phyloP scores from a whole-genome alignment of 139 green algal genomes.

The Microglena sp. region DNA sequence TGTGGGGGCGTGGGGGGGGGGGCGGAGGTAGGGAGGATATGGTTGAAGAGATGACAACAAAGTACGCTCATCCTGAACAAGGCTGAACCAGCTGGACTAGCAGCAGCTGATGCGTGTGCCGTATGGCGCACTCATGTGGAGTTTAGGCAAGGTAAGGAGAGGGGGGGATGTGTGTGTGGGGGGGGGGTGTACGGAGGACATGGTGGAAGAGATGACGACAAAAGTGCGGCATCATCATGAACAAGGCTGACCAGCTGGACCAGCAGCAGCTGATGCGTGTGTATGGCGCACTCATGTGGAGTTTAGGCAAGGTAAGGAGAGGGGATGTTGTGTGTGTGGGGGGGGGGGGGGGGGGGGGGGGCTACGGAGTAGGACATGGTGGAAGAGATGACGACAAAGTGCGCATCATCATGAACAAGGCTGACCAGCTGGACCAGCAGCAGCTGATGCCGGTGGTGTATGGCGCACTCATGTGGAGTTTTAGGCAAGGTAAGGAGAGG shows the following conservation, averaged over 20 bases:
- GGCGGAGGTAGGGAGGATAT: too few species aligned
- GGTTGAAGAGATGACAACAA: slow-evolving; percentile 95
- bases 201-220: slow-evolving; percentile 90
- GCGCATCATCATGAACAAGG: slow-evolving; percentile 95
- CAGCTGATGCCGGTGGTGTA: slow-evolving; percentile 99
- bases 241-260: slow-evolving; percentile 90
- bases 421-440: slow-evolving; percentile 81
- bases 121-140: slow-evolving; percentile 98
- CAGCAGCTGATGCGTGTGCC: slow-evolving; percentile 96
- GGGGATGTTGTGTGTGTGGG: too few species aligned
- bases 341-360: too few species aligned
- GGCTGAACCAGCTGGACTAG: slow-evolving; percentile 79
- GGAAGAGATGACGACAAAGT: slow-evolving; percentile 95
- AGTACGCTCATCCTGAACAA: slow-evolving; percentile 94
- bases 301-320: slow-evolving; percentile 89
- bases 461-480: slow-evolving; percentile 95
- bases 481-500: slow-evolving; percentile 92
- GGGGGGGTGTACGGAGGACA: too few species aligned
- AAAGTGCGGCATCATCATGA: slow-evolving; percentile 91
- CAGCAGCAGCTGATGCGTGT: slow-evolving; percentile 96
- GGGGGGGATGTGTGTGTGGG: too few species aligned
- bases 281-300: slow-evolving; percentile 98
- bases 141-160: slow-evolving; percentile 85
- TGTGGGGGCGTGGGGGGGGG: too few species aligned
- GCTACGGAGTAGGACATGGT: too few species aligned